Evolutionary conservation across 805 yeast species (phyloP), one percentile per base, ranked within the genome.

Genomic region (Wickerhamomyces mucosus): DNA sequence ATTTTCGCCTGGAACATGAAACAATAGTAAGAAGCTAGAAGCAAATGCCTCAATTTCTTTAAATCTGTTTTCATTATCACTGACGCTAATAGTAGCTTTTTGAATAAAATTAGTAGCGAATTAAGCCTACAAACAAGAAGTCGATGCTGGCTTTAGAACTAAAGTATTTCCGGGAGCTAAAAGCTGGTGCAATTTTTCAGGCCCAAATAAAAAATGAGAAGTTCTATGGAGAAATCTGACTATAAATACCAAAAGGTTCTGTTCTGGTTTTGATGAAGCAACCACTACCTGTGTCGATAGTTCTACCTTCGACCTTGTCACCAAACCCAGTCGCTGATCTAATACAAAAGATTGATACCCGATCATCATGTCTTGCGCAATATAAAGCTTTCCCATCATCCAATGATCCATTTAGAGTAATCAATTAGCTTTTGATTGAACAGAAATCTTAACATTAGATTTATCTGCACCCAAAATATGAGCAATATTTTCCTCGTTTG

Each of bases 171-270:
- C 80, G 36, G 81, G 70, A 37, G 76, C 78, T 44, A 75, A 58
- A n/a, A 42, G 78, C 78, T 28, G 83, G 81, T 40, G 76, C 80
- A 37, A 73, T 60, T 49, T 75, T 75, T 82, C 83, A 75, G 22
- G 77, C 59, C 57, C 73, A 69, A 67, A 77, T 75, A 50, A 75
- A 64, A 48, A 75, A 61, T 43, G 83, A 82, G 65, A 75, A 75
- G 54, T 75, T 75, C 83, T 82, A 75, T 45, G 83, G 81, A 45
- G 75, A 75, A 41, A 75, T 68, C 55, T 75, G 80, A 36, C 78
- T 81, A 60, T 79, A 74, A 28, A 75, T 81, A 48, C 81, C 82
- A 48, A 66, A 60, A 43, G 83, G 81, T 59, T 75, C 81, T 52
- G 68, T 63, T 46, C 70, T 61, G 34, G 78, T 70, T 51, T 60